Evolutionary conservation across 768 basidiomycete species (phyloP), one percentile per base, ranked within the genome.

Genomic region (Serendipita sp.): DNA sequence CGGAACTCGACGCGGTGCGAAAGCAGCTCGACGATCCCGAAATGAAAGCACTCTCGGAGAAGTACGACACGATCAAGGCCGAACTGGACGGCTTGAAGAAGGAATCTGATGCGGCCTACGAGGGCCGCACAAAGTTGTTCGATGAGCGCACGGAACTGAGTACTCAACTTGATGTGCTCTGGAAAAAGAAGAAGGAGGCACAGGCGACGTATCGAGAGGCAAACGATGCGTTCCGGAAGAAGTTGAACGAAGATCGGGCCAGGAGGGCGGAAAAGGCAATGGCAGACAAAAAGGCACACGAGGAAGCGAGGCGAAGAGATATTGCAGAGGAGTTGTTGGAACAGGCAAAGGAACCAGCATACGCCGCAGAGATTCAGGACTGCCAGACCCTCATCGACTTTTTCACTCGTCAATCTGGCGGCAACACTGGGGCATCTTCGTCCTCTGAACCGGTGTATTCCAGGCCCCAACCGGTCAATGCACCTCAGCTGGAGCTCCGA

Each of bases 341-440:
- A 66, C 93, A 98, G 72, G 96, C 96, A 28, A 83, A 85, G 66
- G 71, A 80, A 28, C 94, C 96, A 32, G 96, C 96, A 0, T 98
- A 83, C 80, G 89, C 91, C 71, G 80, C 84, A 63, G 84, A 97
- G 73, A 92, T 99, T 70, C 92, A 98, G 77, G 96, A 98, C 73
- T 97, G 93, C 76, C 87, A 90, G 71, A 95, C 88, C 2, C 83
- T 96, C 68, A 86, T 95, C 72, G 88, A 92, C 73, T 84, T 79
- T 71, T 84, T 96, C 75, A 84, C 81, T 16, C 87, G 87, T 28
- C 74, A 76, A 48, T 76, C 76, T 45, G 80, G 77, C 13, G 67
- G 65, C 63, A 66, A 44, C 3, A 67, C 69, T 11, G 66, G 66
- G 3, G 65, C 68, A 7, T 51, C 68, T 35, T 47, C 68, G 3